phyloP scores from a whole-genome alignment of 768 basidiomycete species.

The Russula foetens region DNA sequence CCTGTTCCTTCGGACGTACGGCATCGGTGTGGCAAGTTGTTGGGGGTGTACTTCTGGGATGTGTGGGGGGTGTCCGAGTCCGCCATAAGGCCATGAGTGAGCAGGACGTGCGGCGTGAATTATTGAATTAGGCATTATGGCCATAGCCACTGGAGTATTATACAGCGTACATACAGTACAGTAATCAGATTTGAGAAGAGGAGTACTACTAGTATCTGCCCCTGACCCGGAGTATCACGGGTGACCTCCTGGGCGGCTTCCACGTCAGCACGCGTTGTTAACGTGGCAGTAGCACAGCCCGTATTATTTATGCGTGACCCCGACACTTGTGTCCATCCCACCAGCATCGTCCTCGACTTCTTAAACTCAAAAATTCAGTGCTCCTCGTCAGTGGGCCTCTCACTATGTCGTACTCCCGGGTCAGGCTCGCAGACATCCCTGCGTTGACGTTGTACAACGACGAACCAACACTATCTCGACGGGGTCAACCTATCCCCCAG shows the following conservation, averaged over 20 bases:
- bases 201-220: too few relatives aligned
- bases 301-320: not conserved
- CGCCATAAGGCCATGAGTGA: not conserved
- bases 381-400: not conserved
- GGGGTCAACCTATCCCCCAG: conserved; percentile 66
- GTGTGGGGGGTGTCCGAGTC: conserved; percentile 59
- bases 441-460: conserved; percentile 75
- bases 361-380: not conserved
- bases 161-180: not conserved
- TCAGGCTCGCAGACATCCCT: conserved; percentile 63
- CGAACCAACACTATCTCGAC: conserved; percentile 52
- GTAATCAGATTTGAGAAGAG: too few relatives aligned
- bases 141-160: not conserved
- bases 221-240: too few relatives aligned
- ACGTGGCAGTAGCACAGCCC: conserved; percentile 8
- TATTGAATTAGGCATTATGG: not conserved
- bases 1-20: conserved; percentile 66
- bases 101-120: not conserved
- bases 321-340: not conserved
- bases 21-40: conserved; percentile 72
- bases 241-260: not conserved
- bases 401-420: conserved; percentile 46
- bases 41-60: conserved; percentile 77
- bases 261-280: conserved; percentile 9
- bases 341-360: not conserved